Conservation (phyloP, 305 asterid genomes). For the Fraxinus ornus region DNA sequence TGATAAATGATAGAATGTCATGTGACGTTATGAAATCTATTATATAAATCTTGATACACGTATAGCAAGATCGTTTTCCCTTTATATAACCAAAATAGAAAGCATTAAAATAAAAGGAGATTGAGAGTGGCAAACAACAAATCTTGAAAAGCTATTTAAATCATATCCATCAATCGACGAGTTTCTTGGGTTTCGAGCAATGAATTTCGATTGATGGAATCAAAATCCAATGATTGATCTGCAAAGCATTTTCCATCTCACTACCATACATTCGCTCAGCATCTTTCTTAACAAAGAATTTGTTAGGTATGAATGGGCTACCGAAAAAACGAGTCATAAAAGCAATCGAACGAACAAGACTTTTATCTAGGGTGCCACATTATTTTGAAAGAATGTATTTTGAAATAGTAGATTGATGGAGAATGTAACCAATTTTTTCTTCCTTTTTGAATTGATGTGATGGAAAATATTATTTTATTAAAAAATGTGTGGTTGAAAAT, state of each 20-base stretch:
- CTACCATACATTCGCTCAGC: slow-evolving; percentile 34
- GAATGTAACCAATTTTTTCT: no score
- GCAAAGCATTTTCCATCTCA: slow-evolving; percentile 40
- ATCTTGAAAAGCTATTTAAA: slow-evolving; percentile 58
- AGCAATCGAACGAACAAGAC: background rate
- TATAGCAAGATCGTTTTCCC: background rate
- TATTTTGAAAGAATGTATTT: no score
- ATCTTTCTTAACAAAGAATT: slow-evolving; percentile 14
- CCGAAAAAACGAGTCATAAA: no score
- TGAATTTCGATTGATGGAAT: slow-evolving; percentile 44
- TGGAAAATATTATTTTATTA: no score
- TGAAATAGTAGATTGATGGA: no score
- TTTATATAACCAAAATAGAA: background rate
- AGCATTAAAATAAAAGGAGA: slow-evolving; percentile 31
- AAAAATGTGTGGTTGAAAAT: no score
- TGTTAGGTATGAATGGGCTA: background rate
- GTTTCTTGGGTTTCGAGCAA: slow-evolving; percentile 54
- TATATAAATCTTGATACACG: no score
- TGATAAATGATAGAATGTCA: no score
- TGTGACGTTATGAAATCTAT: no score
- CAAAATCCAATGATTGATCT: slow-evolving; percentile 63
- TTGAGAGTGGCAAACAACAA: slow-evolving; percentile 70
- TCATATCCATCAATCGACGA: slow-evolving; percentile 42
- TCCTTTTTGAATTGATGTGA: no score
- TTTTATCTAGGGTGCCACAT: no score